Evolutionary conservation across 345 rosid species (phyloP), one percentile per base, ranked within the genome.

Genomic region (Corchorus capsularis): DNA sequence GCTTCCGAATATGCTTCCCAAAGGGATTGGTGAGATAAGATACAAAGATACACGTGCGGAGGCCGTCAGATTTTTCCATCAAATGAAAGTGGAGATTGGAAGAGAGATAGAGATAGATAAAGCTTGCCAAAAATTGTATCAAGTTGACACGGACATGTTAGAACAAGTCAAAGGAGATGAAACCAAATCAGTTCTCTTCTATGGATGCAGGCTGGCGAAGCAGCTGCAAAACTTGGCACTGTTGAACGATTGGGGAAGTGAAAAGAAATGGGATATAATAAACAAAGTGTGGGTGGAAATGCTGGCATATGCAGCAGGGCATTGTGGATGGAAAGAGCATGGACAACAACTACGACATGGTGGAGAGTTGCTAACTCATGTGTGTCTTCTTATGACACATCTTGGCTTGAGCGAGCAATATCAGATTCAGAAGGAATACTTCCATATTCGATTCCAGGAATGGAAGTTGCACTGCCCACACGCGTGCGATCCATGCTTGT

Each of bases 361-460:
- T 1, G 78, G 82, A 5, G 83, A 83, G 77, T 35, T 78, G 14
- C 52, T 83, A 1, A 72, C 82, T 65, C 77, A 80, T 45, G 79
- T 83, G 2, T 70, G 63, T 19, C 46, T 83, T 50, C 57, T 73
- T 0, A 72, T 79, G 73, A 57, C 66, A 15, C 73, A 63, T 73
- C 37, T 66, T 16, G 80, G 83, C 55, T 52, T 61, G 13, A 67
- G 71, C 22, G 55, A 20, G 2, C 55, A 67, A 22, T 67, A 12
- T 4, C 71, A 46, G 14, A 22, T 22, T 47, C 19, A 47, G 54
- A 46, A n/a, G n/a, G n/a, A n/a, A n/a, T n/a, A n/a, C n/a, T n/a
- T n/a, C n/a, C n/a, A n/a, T n/a, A n/a, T n/a, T n/a, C n/a, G n/a
- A n/a, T n/a, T n/a, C n/a, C n/a, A n/a, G n/a, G n/a, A n/a, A n/a